Percentiles rank a stretch among this genome's conserved stretches.
Evolutionary conservation across 768 basidiomycete genomes (phyloP).

Genomic region (Crucibulum laeve): DNA sequence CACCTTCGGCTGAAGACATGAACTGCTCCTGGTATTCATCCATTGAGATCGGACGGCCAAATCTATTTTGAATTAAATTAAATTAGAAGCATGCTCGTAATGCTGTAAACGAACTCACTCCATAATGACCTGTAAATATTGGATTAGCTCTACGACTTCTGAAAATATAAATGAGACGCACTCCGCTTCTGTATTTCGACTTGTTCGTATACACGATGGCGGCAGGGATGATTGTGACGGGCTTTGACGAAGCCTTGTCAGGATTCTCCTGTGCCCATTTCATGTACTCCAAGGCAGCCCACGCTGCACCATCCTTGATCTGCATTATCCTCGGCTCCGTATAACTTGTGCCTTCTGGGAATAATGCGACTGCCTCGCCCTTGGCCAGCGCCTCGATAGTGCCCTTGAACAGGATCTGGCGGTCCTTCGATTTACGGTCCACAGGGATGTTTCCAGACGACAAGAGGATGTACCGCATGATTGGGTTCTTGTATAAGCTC

Average conservation of each 20-base stretch:
- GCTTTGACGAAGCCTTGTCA: slow-evolving; percentile 33
- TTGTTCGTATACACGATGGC: slow-evolving; percentile 96
- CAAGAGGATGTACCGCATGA: slow-evolving; percentile 66
- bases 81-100: neutral
- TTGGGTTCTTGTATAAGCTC: slow-evolving; percentile 76
- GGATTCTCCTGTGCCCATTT: slow-evolving; percentile 68
- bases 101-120: slow-evolving; percentile 40
- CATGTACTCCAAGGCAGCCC: slow-evolving; percentile 91
- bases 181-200: slow-evolving; percentile 88
- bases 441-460: slow-evolving; percentile 98
- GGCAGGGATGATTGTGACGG: slow-evolving; percentile 71
- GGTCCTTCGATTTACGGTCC: slow-evolving; percentile 91
- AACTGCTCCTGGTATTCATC: slow-evolving; percentile 76
- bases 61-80: slow-evolving; percentile 41
- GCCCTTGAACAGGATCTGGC: slow-evolving; percentile 80
- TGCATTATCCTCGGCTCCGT: slow-evolving; percentile 93
- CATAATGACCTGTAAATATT: slow-evolving; percentile 55
- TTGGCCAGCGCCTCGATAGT: slow-evolving; percentile 81
- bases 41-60: slow-evolving; percentile 76
- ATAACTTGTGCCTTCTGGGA: slow-evolving; percentile 92
- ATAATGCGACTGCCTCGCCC: slow-evolving; percentile 87
- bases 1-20: slow-evolving; percentile 61
- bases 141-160: neutral
- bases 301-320: slow-evolving; percentile 89
- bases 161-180: slow-evolving; percentile 39